These are phyloP conservation scores for Dipodascopsis uninucleata DNA, from an alignment of 805 yeast genomes.

Conservation along the genomic window DNA sequence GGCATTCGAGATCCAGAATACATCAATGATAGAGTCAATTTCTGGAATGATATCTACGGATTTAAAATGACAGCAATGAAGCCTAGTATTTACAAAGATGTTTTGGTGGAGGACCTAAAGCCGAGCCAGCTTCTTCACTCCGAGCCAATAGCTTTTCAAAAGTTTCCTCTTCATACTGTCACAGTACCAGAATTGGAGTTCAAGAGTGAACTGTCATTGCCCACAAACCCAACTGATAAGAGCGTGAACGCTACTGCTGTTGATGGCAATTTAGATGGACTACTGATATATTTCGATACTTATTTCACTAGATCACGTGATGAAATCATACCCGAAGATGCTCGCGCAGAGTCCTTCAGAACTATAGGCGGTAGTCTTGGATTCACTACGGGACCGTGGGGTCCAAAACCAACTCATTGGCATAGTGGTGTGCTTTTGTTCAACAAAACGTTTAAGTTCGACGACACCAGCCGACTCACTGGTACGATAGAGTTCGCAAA, in stretches of 20 bases:
- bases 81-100: slow-evolving; percentile 53
- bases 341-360: slow-evolving; percentile 40
- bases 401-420: slow-evolving; percentile 79
- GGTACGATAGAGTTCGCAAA: slow-evolving; percentile 70
- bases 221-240: not conserved
- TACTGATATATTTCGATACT: slow-evolving; percentile 83
- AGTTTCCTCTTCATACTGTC: slow-evolving; percentile 75
- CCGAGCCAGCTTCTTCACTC: slow-evolving; percentile 57
- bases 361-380: slow-evolving; percentile 22
- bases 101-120: slow-evolving; percentile 75
- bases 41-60: slow-evolving; percentile 97
- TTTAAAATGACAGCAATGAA: slow-evolving; percentile 84
- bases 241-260: slow-evolving; percentile 66
- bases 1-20: slow-evolving; percentile 91
- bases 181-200: slow-evolving; percentile 68
- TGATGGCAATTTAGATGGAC: slow-evolving; percentile 71
- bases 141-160: slow-evolving; percentile 58
- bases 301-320: slow-evolving; percentile 52
- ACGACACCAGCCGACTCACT: too few relatives aligned
- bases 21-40: slow-evolving; percentile 84
- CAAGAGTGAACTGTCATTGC: slow-evolving; percentile 54
- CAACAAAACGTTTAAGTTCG: too few relatives aligned
- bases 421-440: slow-evolving; percentile 81
- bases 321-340: slow-evolving; percentile 28
- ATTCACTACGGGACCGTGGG: slow-evolving; percentile 89